phyloP scores from a whole-genome alignment of 2,329 filamentous ascomycete species.

The Aspergillus thermomutatus region DNA sequence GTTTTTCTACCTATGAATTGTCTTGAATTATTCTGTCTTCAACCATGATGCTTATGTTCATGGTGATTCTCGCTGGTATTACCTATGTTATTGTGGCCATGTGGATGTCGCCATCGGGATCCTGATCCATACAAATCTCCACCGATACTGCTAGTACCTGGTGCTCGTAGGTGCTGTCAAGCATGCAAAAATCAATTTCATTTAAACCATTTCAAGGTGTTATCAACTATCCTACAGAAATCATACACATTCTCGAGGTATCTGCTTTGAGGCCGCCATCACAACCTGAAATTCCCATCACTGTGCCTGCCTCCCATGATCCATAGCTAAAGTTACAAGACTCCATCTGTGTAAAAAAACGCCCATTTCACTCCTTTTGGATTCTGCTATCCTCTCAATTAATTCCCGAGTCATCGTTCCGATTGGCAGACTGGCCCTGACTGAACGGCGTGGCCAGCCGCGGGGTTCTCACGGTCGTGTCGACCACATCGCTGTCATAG shows the following conservation, averaged over 20 bases:
- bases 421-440: conserved; percentile 6
- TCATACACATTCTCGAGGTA: not conserved
- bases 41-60: not conserved
- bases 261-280: not conserved
- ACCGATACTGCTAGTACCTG: not conserved
- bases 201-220: not conserved
- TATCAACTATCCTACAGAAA: not conserved
- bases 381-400: not conserved
- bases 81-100: not conserved
- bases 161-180: not conserved
- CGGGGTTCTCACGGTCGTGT: conserved; percentile 61
- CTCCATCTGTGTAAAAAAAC: not conserved
- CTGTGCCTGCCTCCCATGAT: not conserved
- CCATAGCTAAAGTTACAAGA: not conserved
- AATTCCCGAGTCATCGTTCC: not conserved
- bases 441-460: conserved; percentile 43
- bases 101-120: not conserved
- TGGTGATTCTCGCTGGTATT: not conserved
- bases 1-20: not conserved
- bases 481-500: conserved; percentile 60
- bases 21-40: not conserved
- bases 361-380: not conserved
- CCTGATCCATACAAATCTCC: not conserved
- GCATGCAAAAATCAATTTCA: not conserved
- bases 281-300: not conserved